phyloP scores from a whole-genome alignment of 306 rosid species.

The Cucumis cinereus region DNA sequence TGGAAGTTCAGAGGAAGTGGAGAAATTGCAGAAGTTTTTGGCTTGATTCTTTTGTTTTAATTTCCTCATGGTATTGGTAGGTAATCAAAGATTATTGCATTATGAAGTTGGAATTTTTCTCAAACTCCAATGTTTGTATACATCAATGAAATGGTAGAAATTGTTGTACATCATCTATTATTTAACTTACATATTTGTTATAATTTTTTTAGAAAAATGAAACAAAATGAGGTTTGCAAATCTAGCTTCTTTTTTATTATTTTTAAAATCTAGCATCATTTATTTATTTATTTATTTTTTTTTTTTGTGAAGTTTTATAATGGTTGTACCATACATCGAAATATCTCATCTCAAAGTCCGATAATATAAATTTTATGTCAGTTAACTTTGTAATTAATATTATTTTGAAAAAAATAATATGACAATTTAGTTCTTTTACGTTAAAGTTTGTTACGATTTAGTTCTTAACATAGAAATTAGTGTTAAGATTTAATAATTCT shows the following conservation, averaged over 20 bases:
- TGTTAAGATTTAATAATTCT: too few species aligned
- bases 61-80: not conserved
- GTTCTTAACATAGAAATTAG: too few species aligned
- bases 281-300: too few species aligned
- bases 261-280: too few species aligned
- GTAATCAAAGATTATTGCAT: not conserved
- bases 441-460: too few species aligned
- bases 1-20: slow-evolving; percentile 30
- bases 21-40: slow-evolving; percentile 17
- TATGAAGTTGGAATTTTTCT: not conserved
- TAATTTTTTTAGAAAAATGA: not conserved
- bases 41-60: slow-evolving; percentile 6
- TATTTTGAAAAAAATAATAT: too few species aligned
- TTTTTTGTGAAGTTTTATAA: too few species aligned
- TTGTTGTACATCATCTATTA: not conserved
- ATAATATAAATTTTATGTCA: too few species aligned
- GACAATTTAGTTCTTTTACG: too few species aligned
- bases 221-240: not conserved
- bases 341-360: too few species aligned
- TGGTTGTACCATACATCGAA: too few species aligned
- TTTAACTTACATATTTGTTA: not conserved
- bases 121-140: not conserved
- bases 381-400: too few species aligned
- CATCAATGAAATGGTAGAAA: not conserved
- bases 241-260: not conserved